Conservation (phyloP, 2,329 filamentous ascomycete species). For the Septoria linicola region DNA sequence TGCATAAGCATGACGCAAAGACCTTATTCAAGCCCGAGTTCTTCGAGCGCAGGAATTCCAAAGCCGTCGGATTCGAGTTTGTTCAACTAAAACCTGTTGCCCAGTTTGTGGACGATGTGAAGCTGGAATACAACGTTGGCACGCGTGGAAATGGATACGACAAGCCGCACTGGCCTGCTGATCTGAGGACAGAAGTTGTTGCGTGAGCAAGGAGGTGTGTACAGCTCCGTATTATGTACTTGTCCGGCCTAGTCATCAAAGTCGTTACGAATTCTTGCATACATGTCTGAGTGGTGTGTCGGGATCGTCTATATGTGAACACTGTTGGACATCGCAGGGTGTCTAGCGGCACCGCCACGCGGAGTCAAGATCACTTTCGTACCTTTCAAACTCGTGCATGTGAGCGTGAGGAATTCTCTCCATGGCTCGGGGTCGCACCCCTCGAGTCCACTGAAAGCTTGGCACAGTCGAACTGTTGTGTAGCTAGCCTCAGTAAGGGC, state of each 20-base stretch:
- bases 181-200: slow-evolving; percentile 26
- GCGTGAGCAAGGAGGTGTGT: neutral
- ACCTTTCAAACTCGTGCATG: slow-evolving; percentile 33
- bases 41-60: slow-evolving; percentile 47
- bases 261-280: no score
- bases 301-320: no score
- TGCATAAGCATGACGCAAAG: slow-evolving; percentile 41
- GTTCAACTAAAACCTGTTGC: slow-evolving; percentile 48
- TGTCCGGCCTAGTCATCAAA: no score
- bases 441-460: slow-evolving; percentile 59
- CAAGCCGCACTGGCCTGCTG: slow-evolving; percentile 47
- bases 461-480: slow-evolving; percentile 69
- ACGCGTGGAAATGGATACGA: slow-evolving; percentile 54
- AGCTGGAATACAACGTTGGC: slow-evolving; percentile 50
- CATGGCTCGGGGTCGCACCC: slow-evolving; percentile 35
- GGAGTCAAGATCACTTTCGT: slow-evolving; percentile 34
- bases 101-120: slow-evolving; percentile 42
- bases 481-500: slow-evolving; percentile 76
- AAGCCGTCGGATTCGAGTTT: slow-evolving; percentile 43
- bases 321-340: no score
- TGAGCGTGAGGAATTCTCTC: slow-evolving; percentile 33
- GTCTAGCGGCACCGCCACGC: no score
- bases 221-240: no score
- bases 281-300: no score
- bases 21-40: slow-evolving; percentile 50